Evolutionary conservation across 1,284 basidiomycete genomes (phyloP).

Genomic region (Papiliotrema flavescens): DNA sequence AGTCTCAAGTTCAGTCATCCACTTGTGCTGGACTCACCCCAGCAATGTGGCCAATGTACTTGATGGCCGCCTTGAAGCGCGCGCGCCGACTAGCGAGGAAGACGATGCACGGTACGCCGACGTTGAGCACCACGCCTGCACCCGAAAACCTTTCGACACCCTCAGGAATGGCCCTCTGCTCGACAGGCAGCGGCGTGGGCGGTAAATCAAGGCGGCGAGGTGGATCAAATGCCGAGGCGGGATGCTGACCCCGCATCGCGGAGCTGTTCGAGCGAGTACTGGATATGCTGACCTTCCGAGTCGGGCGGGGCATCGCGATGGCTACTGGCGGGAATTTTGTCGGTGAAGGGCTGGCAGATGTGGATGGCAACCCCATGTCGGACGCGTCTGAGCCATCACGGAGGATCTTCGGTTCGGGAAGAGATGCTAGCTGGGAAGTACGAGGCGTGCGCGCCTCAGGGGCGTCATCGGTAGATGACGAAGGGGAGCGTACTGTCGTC

Average conservation of each 20-base stretch:
- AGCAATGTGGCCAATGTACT: slow-evolving; percentile 79
- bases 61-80: slow-evolving; percentile 77
- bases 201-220: slow-evolving; percentile 43
- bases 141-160: slow-evolving; percentile 20
- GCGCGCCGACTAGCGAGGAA: slow-evolving; percentile 62
- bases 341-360: neutral
- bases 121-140: slow-evolving; percentile 67
- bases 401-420: slow-evolving; percentile 22
- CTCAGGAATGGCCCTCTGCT: slow-evolving; percentile 12
- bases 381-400: slow-evolving; percentile 42
- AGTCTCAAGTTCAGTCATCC: neutral
- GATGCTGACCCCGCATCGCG: slow-evolving; percentile 42
- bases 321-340: slow-evolving; percentile 4
- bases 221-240: slow-evolving; percentile 43
- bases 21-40: slow-evolving; percentile 54
- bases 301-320: slow-evolving; percentile 6
- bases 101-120: slow-evolving; percentile 89
- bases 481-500: slow-evolving; percentile 23
- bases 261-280: slow-evolving; percentile 8
- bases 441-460: slow-evolving; percentile 30
- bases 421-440: slow-evolving; percentile 8
- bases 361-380: slow-evolving; percentile 20
- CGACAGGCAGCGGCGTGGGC: slow-evolving; percentile 2
- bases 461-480: slow-evolving; percentile 30
- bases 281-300: slow-evolving; percentile 12